Base-by-base conservation (phyloP, 345 rosid genomes). In the Brassica rapa region DNA sequence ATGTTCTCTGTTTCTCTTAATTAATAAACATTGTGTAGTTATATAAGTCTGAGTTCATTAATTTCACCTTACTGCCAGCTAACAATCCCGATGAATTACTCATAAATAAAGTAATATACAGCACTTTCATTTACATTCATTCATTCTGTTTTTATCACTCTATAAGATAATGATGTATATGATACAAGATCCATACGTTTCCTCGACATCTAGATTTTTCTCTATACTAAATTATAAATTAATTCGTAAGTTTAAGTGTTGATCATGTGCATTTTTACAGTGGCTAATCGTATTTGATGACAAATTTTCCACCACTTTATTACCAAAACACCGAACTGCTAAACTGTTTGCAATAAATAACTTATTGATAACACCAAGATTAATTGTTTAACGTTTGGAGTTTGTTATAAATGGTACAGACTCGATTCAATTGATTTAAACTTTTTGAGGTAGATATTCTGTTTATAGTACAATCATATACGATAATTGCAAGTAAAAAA, bases 41-140 rank as follows among this genome's bases (percentile, higher is more conserved):
- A 68, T 51, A 79, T 27, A 41, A 75, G 68, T 75, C 76, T 70
- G 27, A 75, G 72, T 75, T 80, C 68, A 80, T 80, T 80, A 80
- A 70, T 75, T 80, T 64, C 83, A 80, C 76, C 78, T 80, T 64
- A 75, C 80, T 70, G 83, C 76, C 83, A 80, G 83, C 83, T 80
- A 80, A 75, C 83, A 80, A 80, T 74, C 83, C 83, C 83, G 62
- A 80, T 80, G 83, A 68, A 39, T 69, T 69, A 74, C 75, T 63
- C 72, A 63, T 73, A 60, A 70, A 75, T 64, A 75, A 53, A 68
- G 71, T 67, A 66, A 59, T 66, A 46, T 46, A 73, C 10, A 33
- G 15, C 51, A 32, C 61, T 68, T 68, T 62, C 9, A 9, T 46
- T 73, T 49, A 49, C 69, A 3, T 79, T 79, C 82, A 66, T 21